A percentile compares a stretch with the other conserved stretches of the same genome.
Conservation (phyloP, 2,329 filamentous ascomycete genomes). For the Sclerotiophoma versabilis region DNA sequence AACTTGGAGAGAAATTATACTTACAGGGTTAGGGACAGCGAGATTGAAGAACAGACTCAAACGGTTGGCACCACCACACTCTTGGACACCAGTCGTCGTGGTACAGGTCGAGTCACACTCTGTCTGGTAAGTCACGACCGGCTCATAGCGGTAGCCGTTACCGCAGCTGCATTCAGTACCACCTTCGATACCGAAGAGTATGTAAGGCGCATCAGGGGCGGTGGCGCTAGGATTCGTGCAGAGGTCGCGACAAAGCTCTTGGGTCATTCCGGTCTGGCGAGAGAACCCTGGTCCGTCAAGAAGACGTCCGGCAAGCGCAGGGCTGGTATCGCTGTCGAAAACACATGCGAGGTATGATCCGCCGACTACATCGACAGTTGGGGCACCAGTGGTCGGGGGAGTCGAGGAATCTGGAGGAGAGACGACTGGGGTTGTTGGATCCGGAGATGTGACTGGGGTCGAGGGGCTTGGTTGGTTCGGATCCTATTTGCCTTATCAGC, state of each 20-base stretch:
- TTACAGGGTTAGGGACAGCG: no score
- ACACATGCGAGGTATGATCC: background rate
- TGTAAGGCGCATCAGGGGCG: background rate
- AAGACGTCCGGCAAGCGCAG: background rate
- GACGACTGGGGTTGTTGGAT: background rate
- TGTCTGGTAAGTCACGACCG: background rate
- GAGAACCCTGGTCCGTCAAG: background rate
- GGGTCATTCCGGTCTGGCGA: background rate
- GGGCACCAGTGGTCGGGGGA: background rate
- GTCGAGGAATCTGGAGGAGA: background rate
- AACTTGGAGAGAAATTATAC: no score
- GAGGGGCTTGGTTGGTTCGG: background rate
- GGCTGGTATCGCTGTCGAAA: background rate
- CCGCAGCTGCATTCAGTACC: background rate
- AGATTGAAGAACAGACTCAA: background rate
- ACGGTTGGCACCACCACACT: background rate
- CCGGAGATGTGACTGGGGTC: no score
- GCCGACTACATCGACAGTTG: background rate
- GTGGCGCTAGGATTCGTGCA: background rate
- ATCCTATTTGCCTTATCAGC: conserved; percentile 16
- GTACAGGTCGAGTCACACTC: background rate
- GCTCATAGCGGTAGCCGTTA: background rate
- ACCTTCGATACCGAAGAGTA: background rate
- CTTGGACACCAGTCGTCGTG: background rate
- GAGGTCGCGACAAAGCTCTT: background rate